phyloP scores from a whole-genome alignment of 2,329 filamentous ascomycete genomes.

The Neopestalotiopsis sp. region DNA sequence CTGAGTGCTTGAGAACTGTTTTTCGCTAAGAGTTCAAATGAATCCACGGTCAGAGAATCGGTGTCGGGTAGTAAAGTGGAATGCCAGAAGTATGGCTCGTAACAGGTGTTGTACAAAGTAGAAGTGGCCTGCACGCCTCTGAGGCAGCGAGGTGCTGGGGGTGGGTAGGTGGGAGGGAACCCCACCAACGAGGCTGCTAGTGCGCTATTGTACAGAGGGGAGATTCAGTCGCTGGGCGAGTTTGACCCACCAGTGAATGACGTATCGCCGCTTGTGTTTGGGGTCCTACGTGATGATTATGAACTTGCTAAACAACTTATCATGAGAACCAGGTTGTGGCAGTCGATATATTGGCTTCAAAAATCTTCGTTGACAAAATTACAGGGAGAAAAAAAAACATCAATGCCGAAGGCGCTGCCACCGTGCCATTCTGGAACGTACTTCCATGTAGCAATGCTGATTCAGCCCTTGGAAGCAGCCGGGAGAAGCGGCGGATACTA shows the following conservation, averaged over 20 bases:
- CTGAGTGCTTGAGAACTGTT: slow-evolving; percentile 23
- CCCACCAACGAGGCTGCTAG: slow-evolving; percentile 16
- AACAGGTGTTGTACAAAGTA: not conserved
- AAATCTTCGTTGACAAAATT: not conserved
- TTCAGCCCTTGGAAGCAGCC: slow-evolving; percentile 4
- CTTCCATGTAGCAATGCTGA: slow-evolving; percentile 9
- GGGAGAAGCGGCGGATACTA: not conserved
- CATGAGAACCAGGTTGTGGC: too few species aligned
- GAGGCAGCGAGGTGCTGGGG: not conserved
- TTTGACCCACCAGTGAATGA: slow-evolving; percentile 10
- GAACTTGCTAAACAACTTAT: not conserved
- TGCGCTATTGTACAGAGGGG: not conserved
- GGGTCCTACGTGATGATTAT: not conserved
- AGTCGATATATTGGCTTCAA: not conserved
- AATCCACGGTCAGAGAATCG: not conserved
- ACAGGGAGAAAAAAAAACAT: not conserved
- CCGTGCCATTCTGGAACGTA: not conserved
- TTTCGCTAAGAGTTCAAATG: not conserved
- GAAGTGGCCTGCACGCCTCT: not conserved
- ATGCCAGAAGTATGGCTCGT: slow-evolving; percentile 8
- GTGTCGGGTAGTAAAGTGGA: not conserved
- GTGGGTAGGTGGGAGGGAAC: not conserved
- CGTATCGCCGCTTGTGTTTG: not conserved
- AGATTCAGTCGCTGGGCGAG: not conserved
- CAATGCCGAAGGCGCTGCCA: not conserved